Evolutionary conservation across 1,284 basidiomycete genomes (phyloP), one percentile per base, ranked within the genome.

Genomic region (Trichosporon sp.): DNA sequence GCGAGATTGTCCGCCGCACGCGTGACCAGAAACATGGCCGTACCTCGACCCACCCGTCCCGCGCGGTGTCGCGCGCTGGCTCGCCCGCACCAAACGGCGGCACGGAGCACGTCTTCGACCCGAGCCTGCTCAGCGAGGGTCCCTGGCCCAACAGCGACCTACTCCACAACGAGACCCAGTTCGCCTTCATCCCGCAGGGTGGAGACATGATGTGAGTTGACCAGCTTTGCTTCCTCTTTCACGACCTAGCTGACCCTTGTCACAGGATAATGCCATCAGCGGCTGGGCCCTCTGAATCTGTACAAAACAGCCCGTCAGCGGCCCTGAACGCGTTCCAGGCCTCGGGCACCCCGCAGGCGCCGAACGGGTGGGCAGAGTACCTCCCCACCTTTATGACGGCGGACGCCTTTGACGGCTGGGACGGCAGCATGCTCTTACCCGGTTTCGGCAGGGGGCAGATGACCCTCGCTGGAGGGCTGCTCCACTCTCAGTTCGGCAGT

Each of bases 1-100:
- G 89, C 6, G 90, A 90, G 11, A 86, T 82, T 57, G 74, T 82
- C 9, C 73, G 76, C 36, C 77, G 77, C 63, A 78, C 76, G 0
- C 65, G 86, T 85, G 74, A 79, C 61, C 40, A 69, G 13, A 63
- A 71, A 32, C 65, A 69, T 23, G 63, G 65, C 5, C 60, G 64
- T 2, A 61, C 61, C 25, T 65, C 63, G 1, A 58, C 63, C 0
- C 65, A 69, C 57, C 60, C 68, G 11, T 69, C 68, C 3, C 65
- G 65, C 4, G 65, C 57, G 1, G 68, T 54, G 23, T 63, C 61
- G 6, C 58, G 68, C 1, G 65, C 58, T 4, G 65, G 65, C 11
- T 65, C 63, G n/a, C 66, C 66, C 0, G 31, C 54, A 8, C 59
- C 64, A 1, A 66, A 66, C 56, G 63, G 64, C 33, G 23, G 33